Evolutionary conservation across 192 early-diverging fungal species (phyloP), one percentile per base, ranked within the genome.

Genomic region (Spizellomyces punctatus): DNA sequence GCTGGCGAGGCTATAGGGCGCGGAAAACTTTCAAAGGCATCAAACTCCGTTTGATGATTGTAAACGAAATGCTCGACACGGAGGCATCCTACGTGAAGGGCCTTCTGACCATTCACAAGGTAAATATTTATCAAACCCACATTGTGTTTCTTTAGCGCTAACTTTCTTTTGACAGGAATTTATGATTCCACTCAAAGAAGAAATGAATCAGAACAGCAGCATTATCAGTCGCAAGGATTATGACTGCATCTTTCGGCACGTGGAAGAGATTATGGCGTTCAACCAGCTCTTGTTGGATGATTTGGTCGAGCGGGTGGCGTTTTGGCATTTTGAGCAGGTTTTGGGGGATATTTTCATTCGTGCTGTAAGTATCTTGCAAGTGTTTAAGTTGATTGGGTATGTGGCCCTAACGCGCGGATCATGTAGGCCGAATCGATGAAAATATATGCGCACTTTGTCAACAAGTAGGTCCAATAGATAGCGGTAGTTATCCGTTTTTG

Each of bases 381-480:
- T 41, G 2, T 10, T 36, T 21, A 6, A 21, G 22, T 21, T 8
- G 9, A 58, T 10, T 0, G 1, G 1, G 16, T 3, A 36, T 8
- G 22, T 58, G 14, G 16, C 59, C 14, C 1, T 61, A 12, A 55
- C 19, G 0, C 19, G 52, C 3, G 52, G 16, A 36, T 62, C 12
- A 0, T 62, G n/a, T 43, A 68, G 67, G 71, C 71, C 36, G 63
- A 72, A 2, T 72, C 71, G 10, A 72, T 72, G 71, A 72, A 72
- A 44, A 17, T 72, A 10, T 72, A 72, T 52, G 60, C 62, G 5
- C 71, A 72, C 44, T 72, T 64, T 56, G 48, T 72, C 49, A 72
- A 72, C 61, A 72, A 72, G 46, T 71, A 71, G 27, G 61, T 64
- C 55, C 44, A 56, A 6, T 61, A 60, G 2, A 43, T 72, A 0